Conservation (phyloP, 2,329 filamentous ascomycete genomes). For the Hypoxylon sp. region DNA sequence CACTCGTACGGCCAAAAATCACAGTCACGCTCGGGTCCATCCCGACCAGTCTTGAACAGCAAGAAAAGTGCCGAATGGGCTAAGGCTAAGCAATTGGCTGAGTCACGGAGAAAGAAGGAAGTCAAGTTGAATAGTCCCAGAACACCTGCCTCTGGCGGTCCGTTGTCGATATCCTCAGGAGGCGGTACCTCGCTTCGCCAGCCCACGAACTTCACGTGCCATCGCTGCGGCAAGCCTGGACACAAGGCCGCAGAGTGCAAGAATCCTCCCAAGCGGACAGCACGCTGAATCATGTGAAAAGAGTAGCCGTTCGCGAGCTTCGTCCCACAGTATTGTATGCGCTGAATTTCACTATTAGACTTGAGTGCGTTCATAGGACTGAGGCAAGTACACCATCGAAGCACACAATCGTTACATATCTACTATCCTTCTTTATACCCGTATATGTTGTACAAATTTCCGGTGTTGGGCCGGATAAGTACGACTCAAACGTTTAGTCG, state of each 20-base stretch:
- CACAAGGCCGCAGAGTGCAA: constrained; percentile 63
- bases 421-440: constrained; percentile 3
- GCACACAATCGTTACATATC: constrained; percentile 1
- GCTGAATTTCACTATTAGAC: constrained; percentile 21
- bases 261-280: constrained; percentile 38
- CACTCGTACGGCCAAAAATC: constrained; percentile 59
- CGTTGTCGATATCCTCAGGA: constrained; percentile 72
- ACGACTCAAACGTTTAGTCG: constrained; percentile 5
- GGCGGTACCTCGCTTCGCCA: constrained; percentile 53
- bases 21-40: constrained; percentile 59
- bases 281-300: constrained; percentile 36
- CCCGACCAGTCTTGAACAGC: constrained; percentile 57
- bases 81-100: constrained; percentile 67
- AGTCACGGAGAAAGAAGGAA: constrained; percentile 74
- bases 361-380: constrained; percentile 20
- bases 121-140: constrained; percentile 72
- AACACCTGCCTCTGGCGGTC: constrained; percentile 39
- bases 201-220: constrained; percentile 64
- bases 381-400: constrained; percentile 25
- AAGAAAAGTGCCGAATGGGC: constrained; percentile 65
- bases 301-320: constrained; percentile 11
- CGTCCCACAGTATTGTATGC: constrained; percentile 24
- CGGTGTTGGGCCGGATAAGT: constrained; percentile 2
- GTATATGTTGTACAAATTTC: constrained; percentile 6
- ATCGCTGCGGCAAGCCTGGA: constrained; percentile 72